Evolutionary conservation across 2,329 filamentous ascomycete species (phyloP), one percentile per base, ranked within the genome.

Genomic region (Cordyceps fumosorosea): DNA sequence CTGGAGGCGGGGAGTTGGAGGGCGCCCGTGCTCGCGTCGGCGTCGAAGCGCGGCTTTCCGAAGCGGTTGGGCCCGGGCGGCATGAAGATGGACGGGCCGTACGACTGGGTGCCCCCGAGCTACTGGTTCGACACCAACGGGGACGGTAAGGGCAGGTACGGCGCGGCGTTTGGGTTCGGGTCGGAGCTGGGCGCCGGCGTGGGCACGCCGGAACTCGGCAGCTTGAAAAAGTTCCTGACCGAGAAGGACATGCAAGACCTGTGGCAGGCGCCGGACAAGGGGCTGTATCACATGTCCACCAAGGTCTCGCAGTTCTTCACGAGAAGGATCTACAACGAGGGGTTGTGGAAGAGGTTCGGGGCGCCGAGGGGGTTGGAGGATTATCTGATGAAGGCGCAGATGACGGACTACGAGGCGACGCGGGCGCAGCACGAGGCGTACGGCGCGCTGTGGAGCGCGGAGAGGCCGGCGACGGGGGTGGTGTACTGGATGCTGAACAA

Each of bases 401-500:
- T 88, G 64, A 80, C 81, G 73, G 85, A 88, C 68, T 88, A 86
- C 66, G 85, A 89, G 71, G 84, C 84, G 1, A 86, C 82, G 0
- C 76, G 84, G 2, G 76, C 84, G 0, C 75, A 87, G 65, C 85
- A 83, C 61, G 85, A 88, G 67, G 83, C 74, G 0, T 87, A 81
- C 67, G 74, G 78, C 0, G 74, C 80, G 2, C 73, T 76, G 0
- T 85, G 84, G 78, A 81, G 69, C 64, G 76, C 75, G 1, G 69
- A 73, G 5, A 81, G 80, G 3, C 81, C 83, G 0, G 83, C 84
- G 0, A 87, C 84, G 0, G 85, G 85, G 0, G 55, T 83, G 54
- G 81, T 88, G 18, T 88, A 88, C 73, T 88, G 85, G 85, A 88
- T 88, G 85, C 70, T 88, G 59, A 87, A 86, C 65, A 81, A 81